Evolutionary conservation across 192 early-diverging fungal genomes (phyloP).

Genomic region (Podila epigama): DNA sequence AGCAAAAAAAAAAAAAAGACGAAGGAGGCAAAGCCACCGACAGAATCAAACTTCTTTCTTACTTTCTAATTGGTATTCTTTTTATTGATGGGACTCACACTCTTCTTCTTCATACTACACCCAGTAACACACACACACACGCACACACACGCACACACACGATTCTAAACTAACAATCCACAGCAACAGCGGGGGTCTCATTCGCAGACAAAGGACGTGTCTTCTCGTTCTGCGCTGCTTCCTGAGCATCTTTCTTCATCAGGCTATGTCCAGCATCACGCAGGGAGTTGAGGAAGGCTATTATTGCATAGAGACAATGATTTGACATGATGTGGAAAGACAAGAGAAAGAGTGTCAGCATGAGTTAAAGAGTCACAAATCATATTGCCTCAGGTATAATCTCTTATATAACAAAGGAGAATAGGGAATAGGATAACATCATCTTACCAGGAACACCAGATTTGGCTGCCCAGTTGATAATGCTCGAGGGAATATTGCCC

Average conservation of each 20-base stretch:
- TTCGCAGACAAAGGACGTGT: background rate
- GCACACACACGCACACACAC: no score
- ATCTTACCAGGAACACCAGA: conserved; percentile 37
- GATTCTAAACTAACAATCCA: conserved; percentile 21
- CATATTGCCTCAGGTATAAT: background rate
- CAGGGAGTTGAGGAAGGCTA: conserved; percentile 30
- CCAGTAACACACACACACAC: conserved; percentile 6
- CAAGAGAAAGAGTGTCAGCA: background rate
- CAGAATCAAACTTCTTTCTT: no score
- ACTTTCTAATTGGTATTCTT: no score
- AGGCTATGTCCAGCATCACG: conserved; percentile 17
- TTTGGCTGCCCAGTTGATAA: conserved; percentile 41
- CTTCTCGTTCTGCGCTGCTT: conserved; percentile 8
- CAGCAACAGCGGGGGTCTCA: background rate
- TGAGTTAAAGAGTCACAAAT: background rate
- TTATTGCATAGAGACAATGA: no score
- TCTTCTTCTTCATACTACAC: no score
- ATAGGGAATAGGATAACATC: no score
- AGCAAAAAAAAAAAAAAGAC: no score
- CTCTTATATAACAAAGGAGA: no score
- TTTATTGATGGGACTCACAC: no score
- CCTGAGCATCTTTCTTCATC: conserved; percentile 20
- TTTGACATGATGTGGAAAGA: background rate
- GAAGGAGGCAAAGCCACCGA: no score
- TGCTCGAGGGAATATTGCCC: conserved; percentile 37